phyloP scores from a whole-genome alignment of 106 monocot species.

The Platanthera guangdongensis region DNA sequence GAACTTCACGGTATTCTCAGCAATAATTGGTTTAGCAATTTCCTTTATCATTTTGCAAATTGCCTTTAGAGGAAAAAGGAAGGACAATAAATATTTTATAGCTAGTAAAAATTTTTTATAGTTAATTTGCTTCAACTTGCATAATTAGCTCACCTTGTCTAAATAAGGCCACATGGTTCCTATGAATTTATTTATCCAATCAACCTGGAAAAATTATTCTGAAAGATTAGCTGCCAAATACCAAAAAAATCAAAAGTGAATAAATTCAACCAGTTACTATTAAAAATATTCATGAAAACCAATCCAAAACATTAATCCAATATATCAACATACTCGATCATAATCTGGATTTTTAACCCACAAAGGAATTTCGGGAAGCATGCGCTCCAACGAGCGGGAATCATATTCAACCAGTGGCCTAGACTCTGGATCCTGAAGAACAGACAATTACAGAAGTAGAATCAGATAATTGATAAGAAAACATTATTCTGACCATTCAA shows the following conservation, averaged over 20 bases:
- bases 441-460: background rate
- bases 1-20: slow-evolving; percentile 71
- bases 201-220: slow-evolving; percentile 41
- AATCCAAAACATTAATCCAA: background rate
- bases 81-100: background rate
- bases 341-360: slow-evolving; percentile 94
- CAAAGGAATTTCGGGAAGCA: slow-evolving; percentile 85
- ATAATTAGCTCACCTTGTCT: slow-evolving; percentile 59
- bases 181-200: slow-evolving; percentile 91
- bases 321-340: slow-evolving; percentile 53
- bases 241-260: background rate
- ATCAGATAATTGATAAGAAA: background rate
- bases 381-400: slow-evolving; percentile 42
- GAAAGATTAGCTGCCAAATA: slow-evolving; percentile 1
- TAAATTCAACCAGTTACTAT: background rate
- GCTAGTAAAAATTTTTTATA: background rate
- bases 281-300: background rate
- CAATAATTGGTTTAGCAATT: slow-evolving; percentile 85
- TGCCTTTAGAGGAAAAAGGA: slow-evolving; percentile 32
- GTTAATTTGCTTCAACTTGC: background rate
- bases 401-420: slow-evolving; percentile 57
- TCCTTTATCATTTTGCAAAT: slow-evolving; percentile 79
- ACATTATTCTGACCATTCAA: background rate
- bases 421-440: slow-evolving; percentile 46
- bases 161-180: slow-evolving; percentile 91